Conservation (phyloP, 345 rosid genomes). For the Syzygium aqueum region DNA sequence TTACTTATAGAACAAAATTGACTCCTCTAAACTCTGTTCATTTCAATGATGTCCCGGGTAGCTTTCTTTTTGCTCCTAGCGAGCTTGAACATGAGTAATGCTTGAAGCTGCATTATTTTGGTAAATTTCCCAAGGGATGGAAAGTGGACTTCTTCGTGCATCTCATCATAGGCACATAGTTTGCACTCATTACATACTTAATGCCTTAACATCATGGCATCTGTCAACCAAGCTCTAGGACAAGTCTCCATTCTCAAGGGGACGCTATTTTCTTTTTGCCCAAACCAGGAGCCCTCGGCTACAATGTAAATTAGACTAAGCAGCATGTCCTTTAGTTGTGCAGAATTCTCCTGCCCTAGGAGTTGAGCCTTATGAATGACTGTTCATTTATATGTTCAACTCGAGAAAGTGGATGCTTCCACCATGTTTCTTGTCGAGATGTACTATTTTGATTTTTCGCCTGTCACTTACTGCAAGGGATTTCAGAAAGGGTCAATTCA, state of each 20-base stretch:
- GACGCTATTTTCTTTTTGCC: not conserved
- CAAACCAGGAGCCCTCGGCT: not conserved
- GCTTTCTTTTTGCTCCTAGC: not conserved
- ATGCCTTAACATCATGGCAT: not conserved
- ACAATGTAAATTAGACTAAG: not conserved
- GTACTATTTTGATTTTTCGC: not conserved
- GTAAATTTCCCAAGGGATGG: not conserved
- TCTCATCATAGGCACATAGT: not conserved
- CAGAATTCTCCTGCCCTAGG: not conserved
- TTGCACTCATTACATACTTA: not conserved
- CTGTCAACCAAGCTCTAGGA: not conserved
- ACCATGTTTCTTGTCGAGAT: constrained; percentile 16
- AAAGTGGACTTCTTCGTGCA: not conserved
- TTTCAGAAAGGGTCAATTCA: constrained; percentile 32
- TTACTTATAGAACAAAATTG: not conserved
- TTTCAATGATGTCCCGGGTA: not conserved
- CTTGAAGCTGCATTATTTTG: not conserved
- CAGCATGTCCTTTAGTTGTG: not conserved
- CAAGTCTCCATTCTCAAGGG: not conserved
- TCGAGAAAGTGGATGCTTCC: not conserved
- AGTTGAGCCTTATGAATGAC: not conserved
- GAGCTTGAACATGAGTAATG: not conserved
- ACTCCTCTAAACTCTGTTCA: not conserved
- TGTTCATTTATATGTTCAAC: not conserved
- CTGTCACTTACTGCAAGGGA: not conserved